Conservation (phyloP, 805 yeast genomes). For the Candida tallmaniae region DNA sequence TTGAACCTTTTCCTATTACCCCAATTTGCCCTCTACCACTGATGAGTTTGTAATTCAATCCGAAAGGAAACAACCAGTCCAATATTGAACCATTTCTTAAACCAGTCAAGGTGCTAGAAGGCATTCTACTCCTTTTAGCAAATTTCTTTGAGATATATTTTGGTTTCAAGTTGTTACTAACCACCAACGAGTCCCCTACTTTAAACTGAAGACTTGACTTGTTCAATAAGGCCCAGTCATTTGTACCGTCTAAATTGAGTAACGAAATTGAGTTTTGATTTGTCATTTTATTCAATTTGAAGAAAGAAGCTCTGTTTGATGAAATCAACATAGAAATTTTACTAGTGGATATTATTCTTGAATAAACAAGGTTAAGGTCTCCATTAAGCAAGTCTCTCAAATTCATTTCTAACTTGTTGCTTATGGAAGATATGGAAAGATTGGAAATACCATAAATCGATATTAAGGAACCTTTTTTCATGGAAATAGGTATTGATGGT, state of each 20-base stretch:
- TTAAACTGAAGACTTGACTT: conserved; percentile 46
- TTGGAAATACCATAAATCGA: conserved; percentile 37
- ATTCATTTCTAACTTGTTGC: conserved; percentile 2
- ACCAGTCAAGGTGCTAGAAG: conserved; percentile 24
- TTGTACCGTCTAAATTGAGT: conserved; percentile 50
- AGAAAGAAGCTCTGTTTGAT: conserved; percentile 22
- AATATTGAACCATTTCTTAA: neutral
- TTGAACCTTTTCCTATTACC: conserved; percentile 50
- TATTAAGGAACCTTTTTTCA: conserved; percentile 47
- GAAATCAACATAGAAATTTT: conserved; percentile 44
- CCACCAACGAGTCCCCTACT: conserved; percentile 47
- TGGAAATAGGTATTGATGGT: conserved; percentile 52
- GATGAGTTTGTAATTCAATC: conserved; percentile 42
- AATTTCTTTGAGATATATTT: conserved; percentile 29
- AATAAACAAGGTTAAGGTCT: conserved; percentile 41
- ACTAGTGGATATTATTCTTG: conserved; percentile 43
- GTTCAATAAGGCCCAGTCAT: conserved; percentile 59
- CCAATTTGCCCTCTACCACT: conserved; percentile 58
- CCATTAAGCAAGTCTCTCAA: conserved; percentile 32
- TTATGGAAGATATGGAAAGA: conserved; percentile 33
- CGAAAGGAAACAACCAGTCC: conserved; percentile 34
- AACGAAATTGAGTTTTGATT: conserved; percentile 39
- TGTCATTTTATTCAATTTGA: conserved; percentile 10
- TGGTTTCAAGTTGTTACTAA: conserved; percentile 39
- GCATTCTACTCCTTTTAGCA: conserved; percentile 16